These are phyloP conservation scores for Cystoderma amianthinum DNA, from an alignment of 768 basidiomycete genomes.

Conservation along the genomic window DNA sequence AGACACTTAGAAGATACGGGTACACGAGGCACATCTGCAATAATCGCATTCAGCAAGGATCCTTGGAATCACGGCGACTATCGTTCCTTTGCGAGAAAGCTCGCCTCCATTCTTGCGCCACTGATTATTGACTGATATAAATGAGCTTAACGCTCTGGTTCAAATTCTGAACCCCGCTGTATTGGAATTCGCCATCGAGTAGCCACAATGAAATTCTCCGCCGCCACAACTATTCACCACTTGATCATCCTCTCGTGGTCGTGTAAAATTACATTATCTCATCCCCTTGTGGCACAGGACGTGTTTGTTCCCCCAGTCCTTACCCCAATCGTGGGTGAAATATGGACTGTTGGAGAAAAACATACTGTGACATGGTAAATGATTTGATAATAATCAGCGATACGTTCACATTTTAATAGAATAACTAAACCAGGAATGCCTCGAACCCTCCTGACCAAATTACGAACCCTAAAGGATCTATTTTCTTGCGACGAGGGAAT, in stretches of 20 bases:
- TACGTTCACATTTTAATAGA: no score
- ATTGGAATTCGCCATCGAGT: no score
- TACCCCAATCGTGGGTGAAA: not conserved
- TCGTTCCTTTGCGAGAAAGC: no score
- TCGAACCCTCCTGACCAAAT: constrained; percentile 20
- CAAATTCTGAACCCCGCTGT: no score
- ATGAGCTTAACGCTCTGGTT: no score
- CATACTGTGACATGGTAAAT: not conserved
- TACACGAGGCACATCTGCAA: no score
- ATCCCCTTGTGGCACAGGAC: not conserved
- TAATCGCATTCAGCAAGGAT: no score
- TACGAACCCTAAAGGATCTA: constrained; percentile 22
- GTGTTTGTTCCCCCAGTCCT: not conserved
- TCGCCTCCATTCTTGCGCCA: no score
- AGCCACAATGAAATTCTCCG: not conserved
- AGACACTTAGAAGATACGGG: no score
- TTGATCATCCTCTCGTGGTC: not conserved
- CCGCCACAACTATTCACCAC: not conserved
- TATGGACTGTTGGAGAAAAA: not conserved
- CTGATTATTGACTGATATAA: no score
- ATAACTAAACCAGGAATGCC: constrained; percentile 17
- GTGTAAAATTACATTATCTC: not conserved
- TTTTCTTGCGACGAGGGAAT: constrained; percentile 19
- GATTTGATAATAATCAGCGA: no score
- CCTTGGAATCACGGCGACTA: no score